phyloP scores from a whole-genome alignment of 257 asterid genomes.

The Solanum dulcamara region DNA sequence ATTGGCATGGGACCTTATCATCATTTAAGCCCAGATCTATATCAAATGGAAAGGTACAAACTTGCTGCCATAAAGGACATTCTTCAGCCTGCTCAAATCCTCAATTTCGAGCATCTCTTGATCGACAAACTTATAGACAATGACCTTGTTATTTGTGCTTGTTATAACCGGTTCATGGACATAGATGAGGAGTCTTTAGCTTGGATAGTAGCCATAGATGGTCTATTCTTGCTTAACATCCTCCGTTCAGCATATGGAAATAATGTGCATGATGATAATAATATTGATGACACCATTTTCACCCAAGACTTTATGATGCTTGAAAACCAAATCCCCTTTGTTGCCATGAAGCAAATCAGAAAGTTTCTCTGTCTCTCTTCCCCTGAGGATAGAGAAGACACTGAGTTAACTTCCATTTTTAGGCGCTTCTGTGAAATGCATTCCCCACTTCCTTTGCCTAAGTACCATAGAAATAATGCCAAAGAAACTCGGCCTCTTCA shows the following conservation, averaged over 20 bases:
- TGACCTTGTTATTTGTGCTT: slow-evolving; percentile 25
- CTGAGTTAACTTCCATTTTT: neutral
- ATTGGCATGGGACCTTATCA: slow-evolving; percentile 43
- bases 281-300: slow-evolving; percentile 1
- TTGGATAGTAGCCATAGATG: slow-evolving; percentile 35
- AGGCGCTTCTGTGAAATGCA: slow-evolving; percentile 5
- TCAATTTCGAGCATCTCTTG: slow-evolving; percentile 7
- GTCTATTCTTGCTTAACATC: slow-evolving; percentile 20
- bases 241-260: neutral
- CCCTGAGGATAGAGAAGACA: neutral
- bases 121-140: slow-evolving; percentile 8
- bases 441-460: slow-evolving; percentile 21
- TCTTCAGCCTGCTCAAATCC: slow-evolving; percentile 7
- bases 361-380: neutral
- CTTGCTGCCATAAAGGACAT: slow-evolving; percentile 17
- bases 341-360: slow-evolving; percentile 10
- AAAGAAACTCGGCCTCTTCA: slow-evolving; percentile 3
- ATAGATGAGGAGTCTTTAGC: slow-evolving; percentile 26
- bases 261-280: neutral
- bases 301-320: slow-evolving; percentile 27
- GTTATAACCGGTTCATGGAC: slow-evolving; percentile 29
- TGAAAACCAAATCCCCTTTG: slow-evolving; percentile 32
- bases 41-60: slow-evolving; percentile 31
- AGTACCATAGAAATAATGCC: neutral
- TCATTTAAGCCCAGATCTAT: slow-evolving; percentile 30